These are phyloP conservation scores for Salvia hispanica DNA, from an alignment of 257 asterid species.

Conservation along the genomic window DNA sequence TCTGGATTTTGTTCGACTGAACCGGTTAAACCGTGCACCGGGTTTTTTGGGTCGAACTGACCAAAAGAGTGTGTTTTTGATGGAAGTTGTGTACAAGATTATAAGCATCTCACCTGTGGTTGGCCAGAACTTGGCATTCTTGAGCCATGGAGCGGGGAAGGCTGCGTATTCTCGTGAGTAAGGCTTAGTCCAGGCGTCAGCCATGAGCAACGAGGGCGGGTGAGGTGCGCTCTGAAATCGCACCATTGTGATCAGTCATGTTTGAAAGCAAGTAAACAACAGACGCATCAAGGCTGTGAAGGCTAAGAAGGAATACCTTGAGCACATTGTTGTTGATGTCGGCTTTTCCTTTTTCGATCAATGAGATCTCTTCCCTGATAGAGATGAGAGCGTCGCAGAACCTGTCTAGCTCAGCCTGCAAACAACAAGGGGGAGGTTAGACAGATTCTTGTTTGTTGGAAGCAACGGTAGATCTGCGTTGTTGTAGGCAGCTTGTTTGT, in stretches of 20 bases:
- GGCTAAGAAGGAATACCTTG: slow-evolving; percentile 51
- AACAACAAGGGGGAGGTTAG: slow-evolving; percentile 3
- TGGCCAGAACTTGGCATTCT: slow-evolving; percentile 97
- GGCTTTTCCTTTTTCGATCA: slow-evolving; percentile 86
- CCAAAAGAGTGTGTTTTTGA: too few species aligned
- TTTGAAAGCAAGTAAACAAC: background rate
- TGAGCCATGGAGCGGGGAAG: slow-evolving; percentile 95
- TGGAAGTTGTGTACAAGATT: too few species aligned
- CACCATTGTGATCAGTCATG: slow-evolving; percentile 27
- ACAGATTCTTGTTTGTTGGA: background rate
- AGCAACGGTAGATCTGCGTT: background rate
- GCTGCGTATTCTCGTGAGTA: slow-evolving; percentile 97
- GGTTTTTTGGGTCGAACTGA: too few species aligned
- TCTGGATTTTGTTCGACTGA: too few species aligned
- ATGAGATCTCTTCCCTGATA: slow-evolving; percentile 83
- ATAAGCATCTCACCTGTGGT: slow-evolving; percentile 55
- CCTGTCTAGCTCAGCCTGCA: slow-evolving; percentile 95
- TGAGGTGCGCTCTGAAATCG: slow-evolving; percentile 89
- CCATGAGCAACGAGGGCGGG: slow-evolving; percentile 97
- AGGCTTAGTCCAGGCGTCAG: slow-evolving; percentile 91
- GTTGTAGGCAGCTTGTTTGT: background rate
- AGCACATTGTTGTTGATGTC: slow-evolving; percentile 84
- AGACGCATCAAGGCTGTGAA: background rate
- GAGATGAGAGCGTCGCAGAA: slow-evolving; percentile 92
- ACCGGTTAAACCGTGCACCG: background rate